Evolutionary conservation across 257 asterid species (phyloP).

Genomic region (Ophiorrhiza pumila): DNA sequence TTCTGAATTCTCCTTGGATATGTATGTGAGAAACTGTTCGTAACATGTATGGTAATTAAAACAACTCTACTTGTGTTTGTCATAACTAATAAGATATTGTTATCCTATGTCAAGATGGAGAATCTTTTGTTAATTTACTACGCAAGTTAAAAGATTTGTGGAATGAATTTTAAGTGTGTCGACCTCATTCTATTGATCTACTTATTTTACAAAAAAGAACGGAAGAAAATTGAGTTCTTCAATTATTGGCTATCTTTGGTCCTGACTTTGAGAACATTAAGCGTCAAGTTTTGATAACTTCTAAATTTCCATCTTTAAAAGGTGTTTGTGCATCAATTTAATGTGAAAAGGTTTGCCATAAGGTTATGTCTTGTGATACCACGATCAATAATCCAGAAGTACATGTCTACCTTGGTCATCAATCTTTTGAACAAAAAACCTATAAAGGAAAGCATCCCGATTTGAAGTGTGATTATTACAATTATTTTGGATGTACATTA

Average conservation of each 20-base stretch:
- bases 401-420: background rate
- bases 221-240: background rate
- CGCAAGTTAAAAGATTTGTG: background rate
- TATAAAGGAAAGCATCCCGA: background rate
- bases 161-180: background rate
- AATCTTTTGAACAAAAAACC: background rate
- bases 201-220: background rate
- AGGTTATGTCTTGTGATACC: background rate
- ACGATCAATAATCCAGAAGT: background rate
- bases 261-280: background rate
- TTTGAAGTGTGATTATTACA: background rate
- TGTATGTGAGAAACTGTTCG: background rate
- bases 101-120: background rate
- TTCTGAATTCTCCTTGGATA: background rate
- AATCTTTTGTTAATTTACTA: background rate
- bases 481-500: background rate
- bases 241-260: background rate
- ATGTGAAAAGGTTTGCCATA: background rate
- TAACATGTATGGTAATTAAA: background rate
- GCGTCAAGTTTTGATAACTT: background rate
- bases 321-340: background rate
- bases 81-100: background rate
- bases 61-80: background rate
- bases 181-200: background rate
- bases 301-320: background rate